These are phyloP conservation scores for Saccharomycopsis microspora DNA, from an alignment of 805 yeast species.

Conservation along the genomic window DNA sequence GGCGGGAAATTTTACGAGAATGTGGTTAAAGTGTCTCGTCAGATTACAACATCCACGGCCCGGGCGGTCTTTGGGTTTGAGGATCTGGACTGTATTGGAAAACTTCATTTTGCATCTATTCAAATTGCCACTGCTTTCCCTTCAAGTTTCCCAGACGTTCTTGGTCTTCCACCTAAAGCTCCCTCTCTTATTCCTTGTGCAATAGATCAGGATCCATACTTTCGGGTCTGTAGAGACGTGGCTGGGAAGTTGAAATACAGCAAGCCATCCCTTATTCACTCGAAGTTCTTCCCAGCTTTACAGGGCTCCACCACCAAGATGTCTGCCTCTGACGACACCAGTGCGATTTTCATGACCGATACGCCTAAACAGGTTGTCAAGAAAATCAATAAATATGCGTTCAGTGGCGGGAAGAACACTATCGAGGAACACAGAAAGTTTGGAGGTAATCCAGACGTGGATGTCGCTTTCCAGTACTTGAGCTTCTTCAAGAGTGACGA, in stretches of 20 bases:
- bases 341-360: conserved; percentile 93
- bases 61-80: conserved; percentile 93
- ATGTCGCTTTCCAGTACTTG: conserved; percentile 88
- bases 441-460: conserved; percentile 94
- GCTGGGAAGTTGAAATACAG: conserved; percentile 84
- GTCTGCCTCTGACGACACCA: conserved; percentile 87
- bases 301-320: conserved; percentile 95
- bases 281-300: conserved; percentile 95
- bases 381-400: conserved; percentile 93
- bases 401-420: conserved; percentile 85
- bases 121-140: conserved; percentile 97
- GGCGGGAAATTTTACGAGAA: conserved; percentile 90
- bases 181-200: conserved; percentile 98
- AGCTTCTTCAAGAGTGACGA: conserved; percentile 88
- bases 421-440: conserved; percentile 80
- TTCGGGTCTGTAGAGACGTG: conserved; percentile 94
- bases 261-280: conserved; percentile 86
- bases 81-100: conserved; percentile 92
- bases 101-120: conserved; percentile 86
- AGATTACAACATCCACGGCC: conserved; percentile 94
- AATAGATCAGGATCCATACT: conserved; percentile 97
- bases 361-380: conserved; percentile 85
- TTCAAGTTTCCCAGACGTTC: conserved; percentile 86
- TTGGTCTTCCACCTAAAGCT: conserved; percentile 78
- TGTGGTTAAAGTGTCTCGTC: conserved; percentile 85